Evolutionary conservation across 305 asterid genomes (phyloP).

Genomic region (Ilex paraguariensis): DNA sequence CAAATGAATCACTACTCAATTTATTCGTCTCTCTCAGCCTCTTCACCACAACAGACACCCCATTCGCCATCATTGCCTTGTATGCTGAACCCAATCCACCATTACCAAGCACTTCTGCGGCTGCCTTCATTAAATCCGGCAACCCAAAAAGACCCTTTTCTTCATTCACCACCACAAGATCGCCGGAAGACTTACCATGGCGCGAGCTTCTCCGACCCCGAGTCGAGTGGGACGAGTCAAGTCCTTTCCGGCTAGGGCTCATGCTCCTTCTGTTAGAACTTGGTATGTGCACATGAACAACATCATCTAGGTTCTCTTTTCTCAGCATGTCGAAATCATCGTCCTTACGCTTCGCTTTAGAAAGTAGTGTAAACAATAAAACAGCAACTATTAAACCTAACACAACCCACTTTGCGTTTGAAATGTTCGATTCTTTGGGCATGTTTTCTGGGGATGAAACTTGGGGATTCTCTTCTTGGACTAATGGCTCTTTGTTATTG

Average conservation of each 20-base stretch:
- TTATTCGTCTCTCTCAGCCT: conserved; percentile 73
- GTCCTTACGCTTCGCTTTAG: conserved; percentile 33
- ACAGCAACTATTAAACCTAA: conserved; percentile 45
- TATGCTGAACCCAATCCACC: conserved; percentile 84
- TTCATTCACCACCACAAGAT: conserved; percentile 60
- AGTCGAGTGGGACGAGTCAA: conserved; percentile 18
- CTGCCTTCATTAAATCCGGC: conserved; percentile 91
- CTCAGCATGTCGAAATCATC: conserved; percentile 32
- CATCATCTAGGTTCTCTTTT: conserved; percentile 53
- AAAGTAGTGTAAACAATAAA: conserved; percentile 41
- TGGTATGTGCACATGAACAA: conserved; percentile 33
- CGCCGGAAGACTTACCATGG: conserved; percentile 29
- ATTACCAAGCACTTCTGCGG: conserved; percentile 89
- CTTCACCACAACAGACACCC: conserved; percentile 76
- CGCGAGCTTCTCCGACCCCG: conserved; percentile 23
- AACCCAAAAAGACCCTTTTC: conserved; percentile 68
- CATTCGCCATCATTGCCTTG: conserved; percentile 64
- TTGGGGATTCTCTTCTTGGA: neutral
- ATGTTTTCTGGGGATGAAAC: neutral
- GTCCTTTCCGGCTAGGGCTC: conserved; percentile 24
- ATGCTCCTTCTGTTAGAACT: conserved; percentile 28
- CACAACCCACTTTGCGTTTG: conserved; percentile 48
- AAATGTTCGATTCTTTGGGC: neutral
- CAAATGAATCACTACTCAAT: conserved; percentile 54
- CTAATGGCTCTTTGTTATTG: neutral